Evolutionary conservation across 176 grass and related monocot genomes (phyloP), one percentile per base, ranked within the genome.

Genomic region (Carex cristatella): DNA sequence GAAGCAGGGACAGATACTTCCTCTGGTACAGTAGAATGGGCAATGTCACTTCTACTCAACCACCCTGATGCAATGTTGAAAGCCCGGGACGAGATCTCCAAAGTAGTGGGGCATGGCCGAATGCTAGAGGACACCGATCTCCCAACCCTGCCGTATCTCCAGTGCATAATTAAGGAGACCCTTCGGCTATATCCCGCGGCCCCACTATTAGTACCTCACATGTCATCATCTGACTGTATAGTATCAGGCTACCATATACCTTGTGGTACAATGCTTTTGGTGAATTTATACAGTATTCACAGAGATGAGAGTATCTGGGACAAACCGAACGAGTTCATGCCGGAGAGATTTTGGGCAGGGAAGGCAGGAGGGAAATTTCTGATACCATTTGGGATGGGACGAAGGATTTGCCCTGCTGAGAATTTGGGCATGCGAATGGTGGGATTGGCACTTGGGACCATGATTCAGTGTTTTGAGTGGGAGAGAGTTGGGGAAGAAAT

Each of bases 31-130:
- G 30, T 56, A 1, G 90, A 92, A 60, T 92, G 92, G 92, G 84
- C 86, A 0, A 85, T 96, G 80, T 80, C 94, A 0, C 89, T 96
- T 2, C 81, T 96, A 35, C 65, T 93, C 31, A 96, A 96, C 86
- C 74, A 91, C 9, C 94, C 89, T 0, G 1, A 78, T 8, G 11
- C 2, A 0, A 30, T 91, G 3, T 40, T 69, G 4, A 93, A 90
- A 51, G 85, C 81, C 1, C 79, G 65, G 5, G 77, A 23, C 0
- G 94, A 93, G 40, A 85, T 96, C 0, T 78, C 86, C 18, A 28
- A 12, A 9, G 3, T 11, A n/a, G 65, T 93, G 1, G 87, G 86
- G 0, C 18, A 16, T n/a, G 44, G 46, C 7, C 87, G 86, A 23
- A 13, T 90, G 7, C 27, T 96, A 1, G 2, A 9, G 3, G 37